A percentile compares a stretch with the other conserved stretches of the same genome.
These are phyloP conservation scores for Aristolochia contorta DNA, from an alignment of 164 flowering plant genomes.

Conservation along the genomic window DNA sequence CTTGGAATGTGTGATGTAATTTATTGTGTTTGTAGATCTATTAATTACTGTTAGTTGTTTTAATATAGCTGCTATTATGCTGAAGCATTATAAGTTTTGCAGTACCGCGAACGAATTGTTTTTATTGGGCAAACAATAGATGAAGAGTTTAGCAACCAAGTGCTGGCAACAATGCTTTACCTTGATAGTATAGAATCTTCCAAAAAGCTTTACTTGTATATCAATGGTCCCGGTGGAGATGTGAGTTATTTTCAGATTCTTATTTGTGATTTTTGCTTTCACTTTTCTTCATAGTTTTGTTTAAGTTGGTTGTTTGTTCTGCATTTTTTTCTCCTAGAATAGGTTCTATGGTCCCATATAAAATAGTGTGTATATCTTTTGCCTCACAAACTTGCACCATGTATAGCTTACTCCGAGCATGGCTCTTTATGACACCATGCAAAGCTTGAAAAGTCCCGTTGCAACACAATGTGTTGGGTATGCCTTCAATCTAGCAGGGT, in stretches of 20 bases:
- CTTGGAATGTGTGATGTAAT: too few species aligned
- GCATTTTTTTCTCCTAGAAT: too few species aligned
- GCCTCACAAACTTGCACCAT: neutral
- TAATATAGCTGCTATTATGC: too few species aligned
- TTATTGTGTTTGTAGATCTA: too few species aligned
- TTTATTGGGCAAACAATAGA: conserved; percentile 68
- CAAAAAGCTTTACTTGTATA: conserved; percentile 49
- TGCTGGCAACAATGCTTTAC: conserved; percentile 86
- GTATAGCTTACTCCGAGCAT: conserved; percentile 79
- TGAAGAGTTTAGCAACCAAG: conserved; percentile 73
- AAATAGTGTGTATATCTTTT: neutral
- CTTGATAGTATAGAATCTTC: conserved; percentile 70
- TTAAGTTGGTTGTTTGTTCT: neutral
- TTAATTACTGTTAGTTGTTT: too few species aligned
- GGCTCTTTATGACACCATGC: conserved; percentile 85
- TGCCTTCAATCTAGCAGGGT: conserved; percentile 68
- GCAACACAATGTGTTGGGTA: conserved; percentile 69
- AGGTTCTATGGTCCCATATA: neutral
- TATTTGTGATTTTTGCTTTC: neutral
- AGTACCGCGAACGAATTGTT: conserved; percentile 87
- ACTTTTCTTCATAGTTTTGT: neutral
- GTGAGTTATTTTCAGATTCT: conserved; percentile 42
- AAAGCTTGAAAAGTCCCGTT: conserved; percentile 70
- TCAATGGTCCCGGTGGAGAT: conserved; percentile 88
- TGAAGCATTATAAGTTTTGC: conserved; percentile 19